Conservation (phyloP, 352 stramenopile genomes). For the Aphanomyces astaci region DNA sequence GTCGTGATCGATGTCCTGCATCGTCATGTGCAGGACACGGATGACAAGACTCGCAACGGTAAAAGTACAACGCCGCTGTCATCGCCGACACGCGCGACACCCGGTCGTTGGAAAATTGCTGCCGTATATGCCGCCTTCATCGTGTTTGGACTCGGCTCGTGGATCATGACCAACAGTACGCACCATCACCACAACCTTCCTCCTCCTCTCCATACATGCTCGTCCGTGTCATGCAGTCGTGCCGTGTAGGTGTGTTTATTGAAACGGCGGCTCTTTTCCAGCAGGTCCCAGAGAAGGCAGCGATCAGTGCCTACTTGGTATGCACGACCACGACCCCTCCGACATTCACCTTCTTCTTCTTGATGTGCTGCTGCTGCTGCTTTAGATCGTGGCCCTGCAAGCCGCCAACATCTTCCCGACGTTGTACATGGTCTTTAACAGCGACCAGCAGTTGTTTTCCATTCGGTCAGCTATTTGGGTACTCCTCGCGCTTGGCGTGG, state of each 20-base stretch:
- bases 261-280: constrained; percentile 19
- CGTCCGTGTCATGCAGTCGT: too few species aligned
- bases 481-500: constrained; percentile 38
- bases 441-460: constrained; percentile 33
- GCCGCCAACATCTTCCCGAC: constrained; percentile 63
- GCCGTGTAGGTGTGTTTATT: constrained; percentile 24
- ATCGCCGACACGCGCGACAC: not conserved
- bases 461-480: constrained; percentile 48
- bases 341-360: not conserved
- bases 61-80: not conserved
- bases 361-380: too few species aligned
- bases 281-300: constrained; percentile 49
- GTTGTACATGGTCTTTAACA: constrained; percentile 59
- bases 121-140: constrained; percentile 36
- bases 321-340: not conserved
- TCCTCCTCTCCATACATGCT: too few species aligned
- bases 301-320: constrained; percentile 64
- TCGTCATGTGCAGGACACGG: not conserved
- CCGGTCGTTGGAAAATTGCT: constrained; percentile 6
- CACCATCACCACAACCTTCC: not conserved
- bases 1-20: not conserved
- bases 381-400: constrained; percentile 54
- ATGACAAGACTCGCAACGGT: not conserved
- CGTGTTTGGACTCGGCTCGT: constrained; percentile 47
- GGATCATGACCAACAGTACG: constrained; percentile 59